Percentiles rank a stretch among this genome's conserved stretches.
Evolutionary conservation across 202 grass and related monocot genomes (phyloP).

Genomic region (Zoysia matrella): DNA sequence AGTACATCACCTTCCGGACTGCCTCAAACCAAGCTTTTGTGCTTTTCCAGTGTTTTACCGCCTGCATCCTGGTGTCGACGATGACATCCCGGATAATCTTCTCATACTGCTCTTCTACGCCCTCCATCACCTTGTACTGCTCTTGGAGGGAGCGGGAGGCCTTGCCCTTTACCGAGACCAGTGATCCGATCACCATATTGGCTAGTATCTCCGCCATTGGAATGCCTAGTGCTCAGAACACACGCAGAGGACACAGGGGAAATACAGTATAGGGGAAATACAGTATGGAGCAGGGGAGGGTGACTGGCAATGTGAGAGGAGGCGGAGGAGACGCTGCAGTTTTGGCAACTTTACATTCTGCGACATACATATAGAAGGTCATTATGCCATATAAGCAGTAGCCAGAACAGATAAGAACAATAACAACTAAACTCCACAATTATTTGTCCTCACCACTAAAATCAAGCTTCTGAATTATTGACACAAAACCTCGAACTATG

Average conservation of each 20-base stretch:
- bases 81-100: too few species aligned
- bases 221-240: not conserved
- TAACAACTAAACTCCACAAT: not conserved
- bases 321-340: too few species aligned
- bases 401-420: not conserved
- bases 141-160: not conserved
- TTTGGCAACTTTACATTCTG: slow-evolving; percentile 14
- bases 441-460: too few species aligned
- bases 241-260: not conserved
- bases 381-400: not conserved
- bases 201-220: not conserved
- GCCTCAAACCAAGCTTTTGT: too few species aligned
- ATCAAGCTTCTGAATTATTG: too few species aligned
- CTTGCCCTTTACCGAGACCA: not conserved
- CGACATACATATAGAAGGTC: not conserved
- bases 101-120: not conserved
- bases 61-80: too few species aligned
- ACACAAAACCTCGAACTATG: too few species aligned
- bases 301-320: too few species aligned
- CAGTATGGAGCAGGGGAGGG: too few species aligned
- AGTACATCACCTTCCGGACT: too few species aligned
- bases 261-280: not conserved
- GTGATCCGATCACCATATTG: not conserved
- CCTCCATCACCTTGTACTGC: slow-evolving; percentile 21
- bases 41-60: too few species aligned